Evolutionary conservation across 345 rosid species (phyloP), one percentile per base, ranked within the genome.

Genomic region (Heritiera fomes): DNA sequence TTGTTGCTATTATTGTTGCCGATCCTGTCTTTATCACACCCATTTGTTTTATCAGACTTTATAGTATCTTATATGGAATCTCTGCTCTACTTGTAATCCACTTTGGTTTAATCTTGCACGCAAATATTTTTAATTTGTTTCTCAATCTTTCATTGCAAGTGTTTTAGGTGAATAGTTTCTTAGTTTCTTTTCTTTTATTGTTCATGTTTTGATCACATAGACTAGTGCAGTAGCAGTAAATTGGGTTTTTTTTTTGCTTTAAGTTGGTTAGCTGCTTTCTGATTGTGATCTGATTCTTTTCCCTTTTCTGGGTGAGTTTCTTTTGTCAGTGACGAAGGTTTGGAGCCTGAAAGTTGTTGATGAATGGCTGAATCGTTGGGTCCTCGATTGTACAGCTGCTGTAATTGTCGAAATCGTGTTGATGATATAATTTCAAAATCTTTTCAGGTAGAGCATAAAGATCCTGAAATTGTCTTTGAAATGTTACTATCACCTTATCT

Each of bases 381-480:
- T 79, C 94, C 94, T 68, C 81, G 98, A 71, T 75, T 94, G 74
- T 94, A 94, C 81, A 88, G 97, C 85, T 94, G 98, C 85, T 91
- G 82, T 47, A 89, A 91, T 81, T 94, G 97, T 80, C 82, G 93
- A 62, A 94, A 92, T 82, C 95, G 87, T 80, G 93, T 94, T 14
- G 93, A 94, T 76, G 95, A 94, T 84, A 84, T 92, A 78, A 87
- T 92, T 80, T 94, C 97, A 15, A 94, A 94, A 85, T 88, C 93
- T 79, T 94, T 94, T 88, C 98, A 92, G 95, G 97, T 94, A 80
- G 84, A 71, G 47, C 81, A 79, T 41, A 75, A 75, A 70, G 81
- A 14, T 75, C 69, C 71, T 78, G 10, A 12, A 45, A 70, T 71
- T 0, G 3, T 12, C 49, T 56, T 77, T 59, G 15, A 43, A 43